Conservation (phyloP, 2,329 filamentous ascomycete genomes). For the Alternaria sp. region DNA sequence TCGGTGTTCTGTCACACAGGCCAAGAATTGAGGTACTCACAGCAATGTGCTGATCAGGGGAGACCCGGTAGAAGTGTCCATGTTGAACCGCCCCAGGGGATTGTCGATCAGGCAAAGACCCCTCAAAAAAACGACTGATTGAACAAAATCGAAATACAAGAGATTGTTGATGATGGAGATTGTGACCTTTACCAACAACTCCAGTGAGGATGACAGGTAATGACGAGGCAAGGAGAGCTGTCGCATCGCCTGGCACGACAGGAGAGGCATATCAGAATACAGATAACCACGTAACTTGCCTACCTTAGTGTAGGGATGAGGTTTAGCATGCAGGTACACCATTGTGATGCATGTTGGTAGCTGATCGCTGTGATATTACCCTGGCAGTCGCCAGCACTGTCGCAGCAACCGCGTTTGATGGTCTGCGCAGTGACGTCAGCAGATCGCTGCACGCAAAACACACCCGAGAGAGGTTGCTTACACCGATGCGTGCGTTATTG, state of each 20-base stretch:
- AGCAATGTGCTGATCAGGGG: neutral
- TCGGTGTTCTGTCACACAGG: neutral
- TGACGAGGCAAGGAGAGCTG: neutral
- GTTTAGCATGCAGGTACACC: neutral
- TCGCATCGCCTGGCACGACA: neutral
- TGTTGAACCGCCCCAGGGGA: neutral
- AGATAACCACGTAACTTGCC: neutral
- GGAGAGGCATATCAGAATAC: neutral
- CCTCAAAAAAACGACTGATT: neutral
- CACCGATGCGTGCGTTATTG: neutral
- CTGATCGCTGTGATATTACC: neutral
- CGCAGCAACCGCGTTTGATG: neutral
- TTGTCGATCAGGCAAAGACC: neutral
- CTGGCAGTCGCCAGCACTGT: neutral
- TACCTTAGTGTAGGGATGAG: neutral
- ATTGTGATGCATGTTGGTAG: neutral
- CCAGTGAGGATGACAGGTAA: neutral
- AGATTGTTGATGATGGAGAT: neutral
- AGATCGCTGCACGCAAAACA: neutral
- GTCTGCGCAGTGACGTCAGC: neutral
- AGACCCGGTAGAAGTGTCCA: neutral
- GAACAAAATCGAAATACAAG: neutral
- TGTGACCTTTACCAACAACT: neutral
- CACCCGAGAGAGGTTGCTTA: neutral
- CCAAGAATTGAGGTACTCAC: slow-evolving; percentile 1